Evolutionary conservation across 306 rosid genomes (phyloP), one percentile per base, ranked within the genome.

Genomic region (Comarum palustre): DNA sequence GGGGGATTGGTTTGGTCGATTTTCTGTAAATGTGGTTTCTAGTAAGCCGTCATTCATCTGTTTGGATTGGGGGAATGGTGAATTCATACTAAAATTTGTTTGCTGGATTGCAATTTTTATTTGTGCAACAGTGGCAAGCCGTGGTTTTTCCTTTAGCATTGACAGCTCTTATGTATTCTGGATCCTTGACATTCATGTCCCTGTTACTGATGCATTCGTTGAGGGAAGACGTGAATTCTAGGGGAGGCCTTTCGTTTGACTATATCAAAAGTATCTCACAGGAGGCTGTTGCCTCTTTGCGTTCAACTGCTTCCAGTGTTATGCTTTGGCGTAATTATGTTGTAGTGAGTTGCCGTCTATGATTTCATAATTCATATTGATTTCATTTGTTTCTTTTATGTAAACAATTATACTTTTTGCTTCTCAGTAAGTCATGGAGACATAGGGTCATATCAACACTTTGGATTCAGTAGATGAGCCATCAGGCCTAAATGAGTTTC

Each of bases 41-140:
- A 57, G 47, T 31, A 17, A 43, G 61, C 52, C 57, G 54, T 41
- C 47, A 39, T 59, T 25, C 62, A 64, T 62, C 66, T 77, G 55
- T 58, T 78, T 78, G 77, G 65, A 86, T 81, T 81, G 83, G 79
- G 81, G 72, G 72, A 74, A 77, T 67, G 82, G 80, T 82, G 83
- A 80, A 81, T 80, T 79, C 54, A 71, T 87, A 76, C 84, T 84
- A 84, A 83, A 43, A 68, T 79, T 79, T 86, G 75, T 79, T 47
- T 79, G 79, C 90, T 88, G 85, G 76, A 87, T 87, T 85, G 60
- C 75, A 48, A 74, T 84, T 91, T 87, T 91, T 75, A 38, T 91
- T 83, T 88, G 65, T 87, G 92, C 84, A 91, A 84, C 96, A 95
- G 99, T 90, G 97, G 99, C 95, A 88, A 85, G 92, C 97, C 55